phyloP scores from a whole-genome alignment of 2,329 filamentous ascomycete species.

The Sporothrix brunneoviolacea region DNA sequence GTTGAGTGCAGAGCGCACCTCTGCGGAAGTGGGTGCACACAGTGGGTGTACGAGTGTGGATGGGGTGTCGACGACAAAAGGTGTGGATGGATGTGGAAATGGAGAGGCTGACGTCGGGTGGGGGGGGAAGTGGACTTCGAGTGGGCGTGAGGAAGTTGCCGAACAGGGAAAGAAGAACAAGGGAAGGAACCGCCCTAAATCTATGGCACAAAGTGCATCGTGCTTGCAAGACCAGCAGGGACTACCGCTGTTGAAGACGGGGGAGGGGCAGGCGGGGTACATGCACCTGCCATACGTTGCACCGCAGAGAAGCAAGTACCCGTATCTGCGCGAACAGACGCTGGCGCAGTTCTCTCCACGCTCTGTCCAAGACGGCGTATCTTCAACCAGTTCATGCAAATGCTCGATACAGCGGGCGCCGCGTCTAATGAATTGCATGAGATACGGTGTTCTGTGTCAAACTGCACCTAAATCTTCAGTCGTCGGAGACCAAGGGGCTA shows the following conservation, averaged over 20 bases:
- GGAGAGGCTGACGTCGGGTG: too few species aligned
- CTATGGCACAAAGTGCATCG: too few species aligned
- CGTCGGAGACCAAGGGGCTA: too few species aligned
- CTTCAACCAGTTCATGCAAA: neutral
- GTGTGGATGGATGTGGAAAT: neutral
- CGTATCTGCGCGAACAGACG: too few species aligned
- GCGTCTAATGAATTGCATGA: neutral
- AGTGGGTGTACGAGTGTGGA: neutral
- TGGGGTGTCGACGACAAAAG: neutral
- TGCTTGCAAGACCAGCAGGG: too few species aligned
- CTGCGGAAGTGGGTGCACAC: neutral
- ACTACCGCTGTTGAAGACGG: too few species aligned
- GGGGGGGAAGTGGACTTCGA: too few species aligned
- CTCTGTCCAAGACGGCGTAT: too few species aligned
- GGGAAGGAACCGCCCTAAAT: neutral
- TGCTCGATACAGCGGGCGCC: neutral
- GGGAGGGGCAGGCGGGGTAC: neutral
- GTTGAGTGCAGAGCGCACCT: slow-evolving; percentile 1
- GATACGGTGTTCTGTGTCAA: too few species aligned
- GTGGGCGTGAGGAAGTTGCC: neutral
- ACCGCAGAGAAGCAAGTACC: neutral
- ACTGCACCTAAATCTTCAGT: too few species aligned
- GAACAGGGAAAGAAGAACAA: neutral
- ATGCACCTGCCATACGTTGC: neutral
- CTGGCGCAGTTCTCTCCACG: too few species aligned